Conservation (phyloP, 495 filamentous ascomycete genomes). For the Cenococcum geophilum region DNA sequence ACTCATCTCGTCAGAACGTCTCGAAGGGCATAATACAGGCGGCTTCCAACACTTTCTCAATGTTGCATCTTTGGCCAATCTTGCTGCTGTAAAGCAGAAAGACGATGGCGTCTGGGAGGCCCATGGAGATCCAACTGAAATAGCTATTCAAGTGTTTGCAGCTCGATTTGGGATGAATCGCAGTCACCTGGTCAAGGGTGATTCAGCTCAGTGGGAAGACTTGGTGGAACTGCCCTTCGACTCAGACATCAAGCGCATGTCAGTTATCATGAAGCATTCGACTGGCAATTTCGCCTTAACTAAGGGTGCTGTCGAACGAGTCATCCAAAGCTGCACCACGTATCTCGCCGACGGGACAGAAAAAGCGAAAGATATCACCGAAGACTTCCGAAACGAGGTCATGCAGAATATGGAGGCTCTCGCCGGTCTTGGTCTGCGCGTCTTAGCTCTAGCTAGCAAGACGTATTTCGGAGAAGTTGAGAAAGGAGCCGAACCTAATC, state of each 20-base stretch:
- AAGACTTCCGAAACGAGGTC: slow-evolving; percentile 42
- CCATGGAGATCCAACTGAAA: slow-evolving; percentile 53
- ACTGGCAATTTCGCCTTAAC: slow-evolving; percentile 46
- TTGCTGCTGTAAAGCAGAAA: slow-evolving; percentile 35
- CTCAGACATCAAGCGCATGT: slow-evolving; percentile 57
- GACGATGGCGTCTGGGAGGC: slow-evolving; percentile 45
- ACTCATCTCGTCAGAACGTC: slow-evolving; percentile 30
- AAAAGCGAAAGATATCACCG: no score
- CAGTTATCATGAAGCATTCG: slow-evolving; percentile 46
- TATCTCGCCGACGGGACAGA: slow-evolving; percentile 35
- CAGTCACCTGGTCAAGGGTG: slow-evolving; percentile 36
- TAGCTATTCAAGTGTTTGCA: slow-evolving; percentile 51
- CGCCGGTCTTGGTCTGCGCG: slow-evolving; percentile 51
- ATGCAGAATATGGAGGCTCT: slow-evolving; percentile 56
- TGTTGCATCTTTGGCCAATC: slow-evolving; percentile 39
- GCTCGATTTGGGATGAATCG: slow-evolving; percentile 46
- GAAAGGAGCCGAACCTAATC: slow-evolving; percentile 51
- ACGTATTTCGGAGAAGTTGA: slow-evolving; percentile 37
- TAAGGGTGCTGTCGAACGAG: slow-evolving; percentile 55
- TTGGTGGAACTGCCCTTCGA: slow-evolving; percentile 56
- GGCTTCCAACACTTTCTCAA: slow-evolving; percentile 35
- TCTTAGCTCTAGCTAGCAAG: slow-evolving; percentile 52
- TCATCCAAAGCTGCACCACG: slow-evolving; percentile 43
- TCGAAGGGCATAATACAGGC: no score
- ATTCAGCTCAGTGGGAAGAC: slow-evolving; percentile 37